Conservation (phyloP, 2,329 filamentous ascomycete genomes). For the Corynespora cassiicola region DNA sequence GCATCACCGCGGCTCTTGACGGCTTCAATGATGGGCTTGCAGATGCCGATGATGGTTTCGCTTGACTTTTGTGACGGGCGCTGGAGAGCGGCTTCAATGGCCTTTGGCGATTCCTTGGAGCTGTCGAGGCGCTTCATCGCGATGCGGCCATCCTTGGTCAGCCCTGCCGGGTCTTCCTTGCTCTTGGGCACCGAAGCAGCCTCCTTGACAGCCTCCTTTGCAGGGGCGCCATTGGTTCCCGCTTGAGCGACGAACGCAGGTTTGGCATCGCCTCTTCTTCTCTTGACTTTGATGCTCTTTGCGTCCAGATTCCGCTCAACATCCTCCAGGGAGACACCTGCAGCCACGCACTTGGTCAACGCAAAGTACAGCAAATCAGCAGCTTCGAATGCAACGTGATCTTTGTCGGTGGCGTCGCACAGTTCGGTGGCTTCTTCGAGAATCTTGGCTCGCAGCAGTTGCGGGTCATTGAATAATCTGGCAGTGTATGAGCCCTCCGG, state of each 20-base stretch:
- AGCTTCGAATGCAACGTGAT: conserved; percentile 91
- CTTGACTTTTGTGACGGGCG: conserved; percentile 93
- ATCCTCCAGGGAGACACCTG: conserved; percentile 85
- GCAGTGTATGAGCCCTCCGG: conserved; percentile 93
- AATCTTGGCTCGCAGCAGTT: conserved; percentile 91
- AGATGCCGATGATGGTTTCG: conserved; percentile 91
- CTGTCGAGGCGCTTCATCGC: conserved; percentile 82
- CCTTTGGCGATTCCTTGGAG: conserved; percentile 65
- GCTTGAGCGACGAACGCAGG: conserved; percentile 88
- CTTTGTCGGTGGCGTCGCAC: conserved; percentile 80
- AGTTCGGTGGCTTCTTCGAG: conserved; percentile 98
- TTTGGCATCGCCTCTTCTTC: conserved; percentile 92
- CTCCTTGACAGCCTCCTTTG: conserved; percentile 55
- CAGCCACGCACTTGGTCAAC: conserved; percentile 83
- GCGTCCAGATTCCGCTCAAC: conserved; percentile 91
- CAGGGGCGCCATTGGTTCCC: conserved; percentile 27
- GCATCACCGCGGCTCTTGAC: conserved; percentile 85
- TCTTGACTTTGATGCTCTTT: conserved; percentile 94
- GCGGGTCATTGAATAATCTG: conserved; percentile 87
- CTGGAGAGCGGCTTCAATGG: conserved; percentile 77
- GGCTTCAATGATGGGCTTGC: conserved; percentile 88
- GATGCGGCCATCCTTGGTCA: conserved; percentile 68
- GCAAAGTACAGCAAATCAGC: conserved; percentile 97
- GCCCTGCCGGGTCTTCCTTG: conserved; percentile 58
- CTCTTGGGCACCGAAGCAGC: conserved; percentile 61